Base-by-base conservation (phyloP, 495 filamentous ascomycete species). In the Sabuloglossum arenarium region DNA sequence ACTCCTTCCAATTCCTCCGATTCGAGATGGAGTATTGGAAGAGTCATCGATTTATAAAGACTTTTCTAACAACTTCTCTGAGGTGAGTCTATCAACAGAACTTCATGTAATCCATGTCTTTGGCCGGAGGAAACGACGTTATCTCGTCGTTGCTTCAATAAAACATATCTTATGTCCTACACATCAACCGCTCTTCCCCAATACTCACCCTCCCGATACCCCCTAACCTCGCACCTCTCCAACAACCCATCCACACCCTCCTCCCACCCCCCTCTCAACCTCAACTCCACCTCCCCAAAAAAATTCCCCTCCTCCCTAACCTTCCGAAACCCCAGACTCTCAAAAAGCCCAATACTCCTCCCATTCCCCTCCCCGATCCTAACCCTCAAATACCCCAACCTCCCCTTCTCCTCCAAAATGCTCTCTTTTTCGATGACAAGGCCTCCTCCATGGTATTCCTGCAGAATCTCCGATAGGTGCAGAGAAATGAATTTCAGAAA, bases 401-500 rank as follows among this genome's bases (percentile, higher is more conserved):
- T 25, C 30, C 27, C 56, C n/a, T 27, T 29, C 6, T 39, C 47
- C n/a, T n/a, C n/a, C n/a, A n/a, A n/a, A n/a, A n/a, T n/a, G 29
- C 10, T 23, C 3, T 21, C 43, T 3, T 39, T 16, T 12, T 6
- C 21, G 31, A n/a, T n/a, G n/a, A n/a, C n/a, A n/a, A n/a, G n/a
- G n/a, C n/a, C n/a, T n/a, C 23, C 8, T 14, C 21, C 16, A 11
- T 23, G 8, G 58, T 83, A 89, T 67, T 89, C 84, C 0, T 49
- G 50, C 55, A 85, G 55, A 16, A 95, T 76, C 4, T 57, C 68
- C 0, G 57, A 61, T 55, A 74, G 61, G 43, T 78, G 67, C 3
- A 59, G 59, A 1, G 68, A 53, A 16, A 94, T 66, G 66, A 83
- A 94, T 56, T 68, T 58, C 58, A 94, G 56, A 60, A 95, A 88